Percentiles rank a stretch among this genome's conserved stretches.
phyloP scores from a whole-genome alignment of 352 stramenopile species.

The Phytophthora kernoviae region DNA sequence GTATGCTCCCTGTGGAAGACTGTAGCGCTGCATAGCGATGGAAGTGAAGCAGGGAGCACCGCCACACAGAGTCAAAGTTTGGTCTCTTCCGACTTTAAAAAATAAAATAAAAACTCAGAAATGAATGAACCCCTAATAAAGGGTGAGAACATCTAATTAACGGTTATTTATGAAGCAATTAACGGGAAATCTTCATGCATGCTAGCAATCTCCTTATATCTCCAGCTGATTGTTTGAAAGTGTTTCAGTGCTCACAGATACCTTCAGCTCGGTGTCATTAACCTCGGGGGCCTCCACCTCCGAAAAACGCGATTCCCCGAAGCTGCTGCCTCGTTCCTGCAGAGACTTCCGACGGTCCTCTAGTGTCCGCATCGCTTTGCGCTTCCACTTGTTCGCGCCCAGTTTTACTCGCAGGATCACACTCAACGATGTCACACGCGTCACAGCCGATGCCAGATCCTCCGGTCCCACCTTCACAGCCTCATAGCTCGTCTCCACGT shows the following conservation, averaged over 20 bases:
- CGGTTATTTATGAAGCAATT: no score
- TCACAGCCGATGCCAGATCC: conserved; percentile 73
- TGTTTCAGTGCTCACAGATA: conserved; percentile 11
- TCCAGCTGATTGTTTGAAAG: conserved; percentile 46
- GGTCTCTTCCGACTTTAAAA: background rate
- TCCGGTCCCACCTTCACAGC: conserved; percentile 60
- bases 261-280: conserved; percentile 29
- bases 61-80: no score
- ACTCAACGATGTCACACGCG: conserved; percentile 72
- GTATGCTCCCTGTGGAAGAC: conserved; percentile 20
- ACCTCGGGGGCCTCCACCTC: conserved; percentile 27
- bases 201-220: no score
- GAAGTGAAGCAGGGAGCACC: no score
- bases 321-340: conserved; percentile 29
- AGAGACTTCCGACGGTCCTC: conserved; percentile 46
- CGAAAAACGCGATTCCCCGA: conserved; percentile 26
- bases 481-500: conserved; percentile 56
- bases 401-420: conserved; percentile 82
- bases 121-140: no score
- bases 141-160: no score
- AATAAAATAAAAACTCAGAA: conserved; percentile 24
- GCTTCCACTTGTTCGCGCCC: conserved; percentile 78
- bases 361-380: conserved; percentile 67
- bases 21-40: conserved; percentile 30
- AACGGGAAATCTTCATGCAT: no score